These are phyloP conservation scores for Tuber indicum DNA, from an alignment of 495 filamentous ascomycete species.

Conservation along the genomic window DNA sequence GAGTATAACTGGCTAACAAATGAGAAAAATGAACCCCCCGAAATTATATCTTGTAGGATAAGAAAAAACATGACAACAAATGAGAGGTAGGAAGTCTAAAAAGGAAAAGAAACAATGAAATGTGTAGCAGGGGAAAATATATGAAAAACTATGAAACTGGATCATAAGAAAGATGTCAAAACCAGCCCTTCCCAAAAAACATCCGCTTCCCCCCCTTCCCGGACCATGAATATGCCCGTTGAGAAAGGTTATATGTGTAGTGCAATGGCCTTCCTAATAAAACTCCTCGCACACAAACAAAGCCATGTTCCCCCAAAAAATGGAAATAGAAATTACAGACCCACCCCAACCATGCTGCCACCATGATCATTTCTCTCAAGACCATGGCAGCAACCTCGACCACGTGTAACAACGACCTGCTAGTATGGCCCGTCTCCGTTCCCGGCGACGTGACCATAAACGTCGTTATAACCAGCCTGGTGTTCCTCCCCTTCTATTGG, in stretches of 20 bases:
- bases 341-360: neutral
- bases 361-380: neutral
- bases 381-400: neutral
- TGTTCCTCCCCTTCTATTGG: conserved; percentile 42
- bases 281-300: conserved; percentile 4
- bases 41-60: neutral
- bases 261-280: neutral
- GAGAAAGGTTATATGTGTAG: conserved; percentile 1
- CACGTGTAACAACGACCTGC: neutral
- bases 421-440: conserved; percentile 33
- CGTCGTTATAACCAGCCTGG: conserved; percentile 39
- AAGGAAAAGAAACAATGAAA: conserved; percentile 2
- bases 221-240: neutral
- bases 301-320: neutral
- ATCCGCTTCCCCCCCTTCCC: neutral
- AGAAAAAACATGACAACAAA: neutral
- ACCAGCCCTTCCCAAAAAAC: neutral
- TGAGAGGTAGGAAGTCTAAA: conserved; percentile 1
- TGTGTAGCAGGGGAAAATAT: conserved; percentile 1
- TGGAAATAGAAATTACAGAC: neutral
- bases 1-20: neutral
- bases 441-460: conserved; percentile 38
- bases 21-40: neutral
- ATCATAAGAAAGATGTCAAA: neutral
- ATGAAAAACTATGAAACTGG: neutral